These are phyloP conservation scores for Ceratobasidium sp. DNA, from an alignment of 1,284 basidiomycete species.

Conservation along the genomic window DNA sequence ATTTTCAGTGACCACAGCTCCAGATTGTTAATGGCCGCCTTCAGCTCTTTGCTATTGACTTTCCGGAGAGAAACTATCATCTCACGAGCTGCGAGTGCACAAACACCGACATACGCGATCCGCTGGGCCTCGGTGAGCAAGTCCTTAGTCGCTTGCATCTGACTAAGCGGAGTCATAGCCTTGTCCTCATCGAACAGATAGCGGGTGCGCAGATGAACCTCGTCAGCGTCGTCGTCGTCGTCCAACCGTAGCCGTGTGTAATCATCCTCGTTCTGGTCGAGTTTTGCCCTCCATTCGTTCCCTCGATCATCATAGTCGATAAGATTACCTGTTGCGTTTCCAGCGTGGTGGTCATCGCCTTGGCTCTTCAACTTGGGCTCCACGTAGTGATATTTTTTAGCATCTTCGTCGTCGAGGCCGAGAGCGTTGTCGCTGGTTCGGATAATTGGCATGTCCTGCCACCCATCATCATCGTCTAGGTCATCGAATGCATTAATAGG, in stretches of 20 bases:
- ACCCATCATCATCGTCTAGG: slow-evolving; percentile 76
- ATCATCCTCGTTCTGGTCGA: slow-evolving; percentile 80
- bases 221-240: slow-evolving; percentile 83
- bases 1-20: slow-evolving; percentile 93
- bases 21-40: slow-evolving; percentile 74
- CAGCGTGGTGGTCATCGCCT: slow-evolving; percentile 47
- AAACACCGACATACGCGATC: slow-evolving; percentile 93
- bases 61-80: slow-evolving; percentile 71
- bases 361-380: slow-evolving; percentile 57
- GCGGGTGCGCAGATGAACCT: slow-evolving; percentile 87
- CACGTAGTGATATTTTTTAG: slow-evolving; percentile 83
- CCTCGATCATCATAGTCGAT: slow-evolving; percentile 78
- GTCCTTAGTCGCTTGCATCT: slow-evolving; percentile 97
- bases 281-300: slow-evolving; percentile 83
- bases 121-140: slow-evolving; percentile 92
- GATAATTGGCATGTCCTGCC: slow-evolving; percentile 94
- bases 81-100: slow-evolving; percentile 78
- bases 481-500: slow-evolving; percentile 23
- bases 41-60: slow-evolving; percentile 72
- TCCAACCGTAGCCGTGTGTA: slow-evolving; percentile 82
- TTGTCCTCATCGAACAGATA: slow-evolving; percentile 96
- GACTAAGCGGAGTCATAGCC: slow-evolving; percentile 95
- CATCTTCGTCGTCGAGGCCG: slow-evolving; percentile 88
- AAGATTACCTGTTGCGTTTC: slow-evolving; percentile 80
- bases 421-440: slow-evolving; percentile 70